A percentile compares a stretch with the other conserved stretches of the same genome.
These are phyloP conservation scores for Tuber aestivum DNA, from an alignment of 495 filamentous ascomycete species.

Conservation along the genomic window DNA sequence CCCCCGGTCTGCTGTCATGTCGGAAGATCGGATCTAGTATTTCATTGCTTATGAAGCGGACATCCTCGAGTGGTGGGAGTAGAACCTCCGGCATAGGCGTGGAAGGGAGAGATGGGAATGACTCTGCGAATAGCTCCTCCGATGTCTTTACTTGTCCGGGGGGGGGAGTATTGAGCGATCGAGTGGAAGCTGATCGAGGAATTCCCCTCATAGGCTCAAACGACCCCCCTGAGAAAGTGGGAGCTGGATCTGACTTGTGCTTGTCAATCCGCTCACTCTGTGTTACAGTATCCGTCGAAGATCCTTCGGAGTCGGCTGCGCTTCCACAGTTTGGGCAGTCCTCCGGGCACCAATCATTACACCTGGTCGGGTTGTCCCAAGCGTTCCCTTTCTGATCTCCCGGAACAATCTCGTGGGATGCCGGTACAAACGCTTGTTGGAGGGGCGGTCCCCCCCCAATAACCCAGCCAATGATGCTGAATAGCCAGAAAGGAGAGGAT, in stretches of 20 bases:
- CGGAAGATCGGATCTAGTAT: slow-evolving; percentile 19
- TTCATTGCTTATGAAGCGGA: slow-evolving; percentile 30
- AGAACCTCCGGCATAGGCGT: background rate
- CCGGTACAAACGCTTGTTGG: slow-evolving; percentile 17
- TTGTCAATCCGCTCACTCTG: slow-evolving; percentile 2
- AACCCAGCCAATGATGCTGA: slow-evolving; percentile 26
- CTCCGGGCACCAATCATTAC: slow-evolving; percentile 17
- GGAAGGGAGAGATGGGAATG: background rate
- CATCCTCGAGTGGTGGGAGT: slow-evolving; percentile 2
- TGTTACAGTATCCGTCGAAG: background rate
- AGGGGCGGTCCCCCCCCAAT: slow-evolving; percentile 19
- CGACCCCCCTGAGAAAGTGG: background rate
- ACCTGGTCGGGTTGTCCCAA: background rate
- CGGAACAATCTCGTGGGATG: background rate
- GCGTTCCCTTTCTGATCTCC: background rate
- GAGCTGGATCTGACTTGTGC: background rate
- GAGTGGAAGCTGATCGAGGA: background rate
- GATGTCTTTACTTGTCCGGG: background rate
- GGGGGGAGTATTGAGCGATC: background rate
- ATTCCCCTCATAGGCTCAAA: background rate
- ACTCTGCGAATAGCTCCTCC: background rate
- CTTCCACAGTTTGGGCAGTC: slow-evolving; percentile 21
- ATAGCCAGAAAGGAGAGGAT: slow-evolving; percentile 30
- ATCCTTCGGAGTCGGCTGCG: slow-evolving; percentile 2
- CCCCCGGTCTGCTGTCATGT: slow-evolving; percentile 1